Percentiles rank a stretch among this genome's conserved stretches.
These are phyloP conservation scores for Parathielavia appendiculata DNA, from an alignment of 495 filamentous ascomycete species.

Conservation along the genomic window DNA sequence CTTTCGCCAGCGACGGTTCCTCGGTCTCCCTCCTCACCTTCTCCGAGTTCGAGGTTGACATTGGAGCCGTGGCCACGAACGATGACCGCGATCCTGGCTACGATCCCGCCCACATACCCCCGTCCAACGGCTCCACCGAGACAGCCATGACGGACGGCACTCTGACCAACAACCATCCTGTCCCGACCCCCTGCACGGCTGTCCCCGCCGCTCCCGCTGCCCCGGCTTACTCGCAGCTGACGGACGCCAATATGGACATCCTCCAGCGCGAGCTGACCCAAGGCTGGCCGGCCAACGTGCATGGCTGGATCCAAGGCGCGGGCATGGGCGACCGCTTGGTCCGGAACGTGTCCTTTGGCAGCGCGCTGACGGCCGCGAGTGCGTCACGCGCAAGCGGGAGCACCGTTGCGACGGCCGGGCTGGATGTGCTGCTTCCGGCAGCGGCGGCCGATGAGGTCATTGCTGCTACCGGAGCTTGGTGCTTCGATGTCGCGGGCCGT, in stretches of 20 bases:
- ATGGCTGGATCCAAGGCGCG: slow-evolving; percentile 14
- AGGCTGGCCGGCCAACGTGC: background rate
- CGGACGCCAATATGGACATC: background rate
- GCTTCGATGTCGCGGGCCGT: background rate
- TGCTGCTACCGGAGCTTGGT: background rate
- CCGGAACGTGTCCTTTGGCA: background rate
- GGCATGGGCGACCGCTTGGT: slow-evolving; percentile 12
- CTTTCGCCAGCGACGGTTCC: slow-evolving; percentile 1
- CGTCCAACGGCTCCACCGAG: slow-evolving; percentile 14
- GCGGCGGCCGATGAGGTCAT: background rate
- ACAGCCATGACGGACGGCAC: slow-evolving; percentile 16
- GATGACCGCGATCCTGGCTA: background rate
- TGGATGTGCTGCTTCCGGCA: background rate
- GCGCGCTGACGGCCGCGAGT: background rate
- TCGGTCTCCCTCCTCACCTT: background rate
- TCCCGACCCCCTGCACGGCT: background rate
- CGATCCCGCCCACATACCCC: background rate
- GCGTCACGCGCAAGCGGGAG: background rate
- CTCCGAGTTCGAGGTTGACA: background rate
- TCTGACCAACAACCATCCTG: background rate
- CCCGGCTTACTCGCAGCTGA: slow-evolving; percentile 3
- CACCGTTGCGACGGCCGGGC: background rate
- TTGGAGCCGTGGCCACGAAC: too few species aligned
- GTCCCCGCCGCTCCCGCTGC: background rate
- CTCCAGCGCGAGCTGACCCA: slow-evolving; percentile 7